Evolutionary conservation across 805 yeast species (phyloP), one percentile per base, ranked within the genome.

Genomic region (Starmerella floris): DNA sequence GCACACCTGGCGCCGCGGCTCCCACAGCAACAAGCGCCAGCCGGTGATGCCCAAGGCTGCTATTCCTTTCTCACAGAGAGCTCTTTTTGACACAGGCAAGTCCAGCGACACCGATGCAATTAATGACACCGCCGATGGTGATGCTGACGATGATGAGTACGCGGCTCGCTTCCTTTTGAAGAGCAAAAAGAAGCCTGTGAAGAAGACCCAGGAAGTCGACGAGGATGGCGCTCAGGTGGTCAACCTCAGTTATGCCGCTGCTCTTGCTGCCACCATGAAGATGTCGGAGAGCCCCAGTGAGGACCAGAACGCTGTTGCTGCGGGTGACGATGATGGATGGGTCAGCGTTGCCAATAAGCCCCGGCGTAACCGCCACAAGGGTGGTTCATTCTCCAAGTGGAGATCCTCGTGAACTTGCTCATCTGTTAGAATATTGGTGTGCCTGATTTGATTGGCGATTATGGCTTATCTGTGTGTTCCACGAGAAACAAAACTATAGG

Each of bases 71-170:
- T 45, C 52, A 13, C 51, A 43, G 43, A 42, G 48, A 10, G 44
- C 46, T 1, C 31, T 49, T 34, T 49, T 50, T 39, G 48, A 40
- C 30, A 22, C 16, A 16, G 41, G 28, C 21, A 35, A 35, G 25
- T 26, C 35, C n/a, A 25, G 36, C 15, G 40, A 40, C 25, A 38
- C 30, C 9, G 23, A 41, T 32, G 17, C 37, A 17, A 30, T 27
- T 10, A 43, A 30, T 23, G 51, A 40, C 20, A 39, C 36, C 19
- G 41, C 42, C 31, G 49, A 48, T 38, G 55, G 44, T 25, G 58
- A 53, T 34, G 50, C 49, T 32, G 52, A 47, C 33, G 62, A 58
- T 36, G 63, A 60, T 34, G 49, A 49, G 37, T 55, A 53, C 30
- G 56, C 57, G 20, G 58, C 56, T 9, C 45, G 45, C 21, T 50